These are phyloP conservation scores for Candida dubliniensis DNA, from an alignment of 1,139 yeast species.

Conservation along the genomic window DNA sequence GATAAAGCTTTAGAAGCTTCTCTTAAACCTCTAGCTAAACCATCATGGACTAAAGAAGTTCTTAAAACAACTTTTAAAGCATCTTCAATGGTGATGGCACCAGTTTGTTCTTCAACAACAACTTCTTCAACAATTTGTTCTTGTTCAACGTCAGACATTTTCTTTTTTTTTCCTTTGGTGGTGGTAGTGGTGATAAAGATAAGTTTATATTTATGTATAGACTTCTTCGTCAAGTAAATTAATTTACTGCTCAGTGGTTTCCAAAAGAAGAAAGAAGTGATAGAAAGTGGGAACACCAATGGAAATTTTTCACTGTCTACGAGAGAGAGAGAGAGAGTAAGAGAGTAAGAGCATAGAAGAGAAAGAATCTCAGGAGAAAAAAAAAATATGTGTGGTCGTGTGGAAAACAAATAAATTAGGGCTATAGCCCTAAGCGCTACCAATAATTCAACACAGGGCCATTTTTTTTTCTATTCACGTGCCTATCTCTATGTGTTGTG, in stretches of 20 bases:
- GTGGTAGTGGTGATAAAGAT: no score
- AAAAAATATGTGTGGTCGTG: conserved; percentile 1
- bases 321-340: not conserved
- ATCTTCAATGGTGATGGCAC: conserved; percentile 95
- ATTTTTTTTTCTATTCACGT: no score
- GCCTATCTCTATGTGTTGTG: no score
- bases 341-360: not conserved
- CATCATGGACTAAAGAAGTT: conserved; percentile 98
- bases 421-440: conserved; percentile 7
- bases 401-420: conserved; percentile 4
- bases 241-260: conserved; percentile 70
- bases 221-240: conserved; percentile 80
- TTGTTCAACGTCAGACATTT: conserved; percentile 86
- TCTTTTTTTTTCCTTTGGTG: conserved; percentile 20
- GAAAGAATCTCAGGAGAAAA: not conserved
- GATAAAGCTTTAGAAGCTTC: conserved; percentile 99
- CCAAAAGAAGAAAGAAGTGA: conserved; percentile 6
- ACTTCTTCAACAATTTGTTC: conserved; percentile 83
- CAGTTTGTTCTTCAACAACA: conserved; percentile 82
- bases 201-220: conserved; percentile 26
- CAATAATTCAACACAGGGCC: no score
- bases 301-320: conserved; percentile 18
- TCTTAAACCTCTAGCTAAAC: conserved; percentile 99
- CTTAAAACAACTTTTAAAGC: conserved; percentile 98
- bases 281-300: conserved; percentile 5